Evolutionary conservation across 2,329 filamentous ascomycete species (phyloP).

Genomic region (Ascosphaera pollenicola): DNA sequence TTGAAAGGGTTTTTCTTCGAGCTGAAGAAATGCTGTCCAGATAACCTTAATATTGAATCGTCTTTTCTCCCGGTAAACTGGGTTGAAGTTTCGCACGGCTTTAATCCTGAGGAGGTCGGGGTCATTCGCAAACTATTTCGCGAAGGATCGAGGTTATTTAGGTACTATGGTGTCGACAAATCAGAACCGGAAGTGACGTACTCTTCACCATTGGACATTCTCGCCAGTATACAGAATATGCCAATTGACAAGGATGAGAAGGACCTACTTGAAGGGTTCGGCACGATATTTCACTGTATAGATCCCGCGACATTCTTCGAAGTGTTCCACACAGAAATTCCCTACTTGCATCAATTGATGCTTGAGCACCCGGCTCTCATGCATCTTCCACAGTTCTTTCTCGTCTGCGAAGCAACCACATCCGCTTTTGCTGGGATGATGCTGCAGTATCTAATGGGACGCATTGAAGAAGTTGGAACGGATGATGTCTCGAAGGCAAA

Average conservation of each 20-base stretch:
- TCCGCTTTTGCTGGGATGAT: conserved; percentile 98
- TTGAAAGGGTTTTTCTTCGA: conserved; percentile 95
- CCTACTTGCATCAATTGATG: conserved; percentile 90
- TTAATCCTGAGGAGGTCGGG: conserved; percentile 89
- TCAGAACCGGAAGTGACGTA: conserved; percentile 48
- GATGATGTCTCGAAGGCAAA: conserved; percentile 81
- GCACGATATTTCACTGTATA: conserved; percentile 94
- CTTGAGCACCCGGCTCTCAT: conserved; percentile 88
- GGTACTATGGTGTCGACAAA: conserved; percentile 87
- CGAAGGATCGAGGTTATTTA: conserved; percentile 87
- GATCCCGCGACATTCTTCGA: conserved; percentile 97
- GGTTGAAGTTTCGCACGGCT: conserved; percentile 89
- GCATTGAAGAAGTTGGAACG: conserved; percentile 84
- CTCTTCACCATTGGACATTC: conserved; percentile 68
- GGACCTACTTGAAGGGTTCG: conserved; percentile 89
- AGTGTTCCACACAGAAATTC: conserved; percentile 94
- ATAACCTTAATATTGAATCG: conserved; percentile 44
- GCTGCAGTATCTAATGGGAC: conserved; percentile 88
- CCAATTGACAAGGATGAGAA: conserved; percentile 67
- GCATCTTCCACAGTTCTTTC: conserved; percentile 92
- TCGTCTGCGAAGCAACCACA: conserved; percentile 95
- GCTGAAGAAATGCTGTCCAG: conserved; percentile 68
- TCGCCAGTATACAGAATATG: conserved; percentile 84
- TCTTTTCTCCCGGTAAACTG: conserved; percentile 69
- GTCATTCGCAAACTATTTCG: conserved; percentile 95